Evolutionary conservation across 108 stramenopile species (phyloP), one percentile per base, ranked within the genome.

Genomic region (Schizochytrium sp.): DNA sequence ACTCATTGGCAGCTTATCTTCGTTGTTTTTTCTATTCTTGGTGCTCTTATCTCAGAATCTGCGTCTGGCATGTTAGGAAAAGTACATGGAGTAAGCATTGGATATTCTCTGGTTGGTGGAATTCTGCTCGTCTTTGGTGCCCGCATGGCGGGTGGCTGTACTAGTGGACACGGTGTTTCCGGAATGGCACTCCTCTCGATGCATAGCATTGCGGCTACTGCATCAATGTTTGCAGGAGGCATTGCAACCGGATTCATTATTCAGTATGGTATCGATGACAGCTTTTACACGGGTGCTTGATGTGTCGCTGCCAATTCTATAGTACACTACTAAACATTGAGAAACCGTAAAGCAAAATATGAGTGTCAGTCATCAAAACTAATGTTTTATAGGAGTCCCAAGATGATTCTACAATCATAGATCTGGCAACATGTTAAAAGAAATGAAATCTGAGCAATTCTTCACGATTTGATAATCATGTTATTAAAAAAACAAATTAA

Each of bases 191-290:
- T 88, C 42, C 12, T 88, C 7, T n/a, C 50, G 59, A 44, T 58
- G 0, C 44, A 59, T n/a, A 46, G 44, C 4, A 61, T 57, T 12
- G n/a, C 64, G 4, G 88, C 88, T 8, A 61, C 64, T 15, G 61
- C 88, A 42, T 59, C 47, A 5, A 88, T 88, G 88, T 88, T 88
- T 41, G 61, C 46, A 8, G 88, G 46, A 4, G 88, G 88, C 47
- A 88, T 88, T 8, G 38, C 50, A 17, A 40, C 28, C 15, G 88
- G 46, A 42, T 88, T 88, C 44, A 69, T 69, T 15, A 28, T 28
- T 28, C 28, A 28, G 28, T 28, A 28, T 28, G 28, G 28, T 28
- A 28, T 28, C 28, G 28, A 28, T 28, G 28, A 28, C 28, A 28
- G 28, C 28, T 28, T 28, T 28, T 28, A 28, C 28, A 28, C 28